Evolutionary conservation across 2,329 filamentous ascomycete genomes (phyloP), one percentile per base, ranked within the genome.

Genomic region (Colletotrichum sp.): DNA sequence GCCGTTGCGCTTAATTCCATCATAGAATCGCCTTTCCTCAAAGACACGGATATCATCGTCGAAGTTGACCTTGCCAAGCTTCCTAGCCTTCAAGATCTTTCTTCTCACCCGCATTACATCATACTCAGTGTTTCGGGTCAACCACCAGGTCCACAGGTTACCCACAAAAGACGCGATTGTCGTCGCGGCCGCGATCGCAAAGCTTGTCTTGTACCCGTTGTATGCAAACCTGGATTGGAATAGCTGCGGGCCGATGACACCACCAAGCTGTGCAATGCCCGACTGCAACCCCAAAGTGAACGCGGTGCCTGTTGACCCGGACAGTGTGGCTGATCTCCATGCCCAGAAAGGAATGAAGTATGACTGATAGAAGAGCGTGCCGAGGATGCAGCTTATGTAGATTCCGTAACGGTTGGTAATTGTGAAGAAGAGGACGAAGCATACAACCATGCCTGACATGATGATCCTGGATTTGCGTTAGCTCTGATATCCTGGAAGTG

Each of bases 341-440:
- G 83, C 83, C 86, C 86, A 88, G 77, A 88, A 87, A 1, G 86
- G 84, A 16, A 88, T 86, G 73, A 87, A 87, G 71, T 86, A 87
- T 5, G 82, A 79, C 10, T 81, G 81, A 74, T 87, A 88, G 72
- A 88, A 87, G 68, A 86, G 81, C 0, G 83, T 85, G 6, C 87
- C 86, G 14, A 89, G 82, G 8, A 86, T 83, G 74, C 86, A 87
- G 7, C 85, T 84, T 3, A 85, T 80, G 77, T 89, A 89, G 9
- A 87, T 84, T 1, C 84, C 86, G 13, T 83, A 80, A n/a, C 82
- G 81, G 48, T 82, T 83, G 18, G 77, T 78, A 16, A 86, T 83
- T 4, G 84, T 83, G 21, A 85, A 82, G 63, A 89, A 83, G 26
- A 88, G 80, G 7, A 88, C 83, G 78, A 87, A 88, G 73, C 85